Evolutionary conservation across 768 basidiomycete species (phyloP).

Genomic region (Sutorius australiensis): DNA sequence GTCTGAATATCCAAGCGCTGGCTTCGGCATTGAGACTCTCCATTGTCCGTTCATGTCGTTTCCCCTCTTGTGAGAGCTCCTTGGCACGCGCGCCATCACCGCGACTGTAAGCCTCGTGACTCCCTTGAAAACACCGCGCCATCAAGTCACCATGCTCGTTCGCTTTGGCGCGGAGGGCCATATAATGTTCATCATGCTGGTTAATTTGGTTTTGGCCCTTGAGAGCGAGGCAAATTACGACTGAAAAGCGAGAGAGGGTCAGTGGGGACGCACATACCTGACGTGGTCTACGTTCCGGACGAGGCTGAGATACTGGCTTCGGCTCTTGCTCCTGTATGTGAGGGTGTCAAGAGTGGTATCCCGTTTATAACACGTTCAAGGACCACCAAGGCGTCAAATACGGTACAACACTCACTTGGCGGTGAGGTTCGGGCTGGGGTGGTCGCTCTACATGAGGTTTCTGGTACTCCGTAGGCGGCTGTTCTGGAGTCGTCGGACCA

Average conservation of each 20-base stretch:
- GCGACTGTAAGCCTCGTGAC: slow-evolving; percentile 68
- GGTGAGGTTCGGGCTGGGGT: slow-evolving; percentile 7
- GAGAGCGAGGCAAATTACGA: slow-evolving; percentile 7
- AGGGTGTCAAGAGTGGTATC: slow-evolving; percentile 1
- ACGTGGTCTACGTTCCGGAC: slow-evolving; percentile 11
- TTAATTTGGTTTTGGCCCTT: slow-evolving; percentile 61
- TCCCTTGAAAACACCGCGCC: slow-evolving; percentile 64
- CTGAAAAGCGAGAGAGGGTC: neutral
- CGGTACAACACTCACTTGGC: slow-evolving; percentile 13
- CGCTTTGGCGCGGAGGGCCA: slow-evolving; percentile 67
- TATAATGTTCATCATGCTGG: slow-evolving; percentile 67
- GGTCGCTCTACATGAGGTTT: slow-evolving; percentile 9
- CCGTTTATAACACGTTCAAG: slow-evolving; percentile 3
- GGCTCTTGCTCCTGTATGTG: slow-evolving; percentile 13
- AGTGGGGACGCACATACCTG: slow-evolving; percentile 12
- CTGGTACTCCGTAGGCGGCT: slow-evolving; percentile 4
- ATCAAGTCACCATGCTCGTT: slow-evolving; percentile 77
- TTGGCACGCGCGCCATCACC: slow-evolving; percentile 81
- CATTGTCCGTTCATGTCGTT: slow-evolving; percentile 75
- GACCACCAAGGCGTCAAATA: neutral
- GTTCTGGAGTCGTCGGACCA: slow-evolving; percentile 14
- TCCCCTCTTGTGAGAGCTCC: slow-evolving; percentile 75
- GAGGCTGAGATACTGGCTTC: slow-evolving; percentile 17
- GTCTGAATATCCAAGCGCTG: slow-evolving; percentile 77
- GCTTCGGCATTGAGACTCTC: slow-evolving; percentile 76